A percentile compares a stretch with the other conserved stretches of the same genome.
Conservation (phyloP, 164 flowering plant species). For the Nymphaea thermarum region DNA sequence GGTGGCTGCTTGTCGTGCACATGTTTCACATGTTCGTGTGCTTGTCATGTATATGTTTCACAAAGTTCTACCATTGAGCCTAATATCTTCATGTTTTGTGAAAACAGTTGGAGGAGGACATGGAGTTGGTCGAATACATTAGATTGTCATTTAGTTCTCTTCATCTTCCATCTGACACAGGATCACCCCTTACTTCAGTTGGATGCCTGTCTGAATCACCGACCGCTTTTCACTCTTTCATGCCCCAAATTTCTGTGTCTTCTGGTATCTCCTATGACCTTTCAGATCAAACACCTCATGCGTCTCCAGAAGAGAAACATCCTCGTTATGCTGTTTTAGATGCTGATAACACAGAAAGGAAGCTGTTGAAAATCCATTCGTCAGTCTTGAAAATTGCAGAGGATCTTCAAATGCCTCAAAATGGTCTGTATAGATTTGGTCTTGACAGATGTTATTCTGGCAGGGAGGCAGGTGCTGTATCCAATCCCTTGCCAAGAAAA, state of each 20-base stretch:
- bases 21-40: neutral
- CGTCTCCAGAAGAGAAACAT: too few species aligned
- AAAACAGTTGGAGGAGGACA: slow-evolving; percentile 53
- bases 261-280: slow-evolving; percentile 6
- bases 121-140: slow-evolving; percentile 24
- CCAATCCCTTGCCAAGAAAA: neutral
- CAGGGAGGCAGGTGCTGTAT: neutral
- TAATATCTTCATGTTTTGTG: neutral
- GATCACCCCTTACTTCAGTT: slow-evolving; percentile 5
- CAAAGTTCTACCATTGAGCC: neutral
- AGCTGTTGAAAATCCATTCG: too few species aligned
- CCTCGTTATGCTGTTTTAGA: too few species aligned
- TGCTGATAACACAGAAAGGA: too few species aligned
- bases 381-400: too few species aligned
- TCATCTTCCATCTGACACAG: slow-evolving; percentile 5
- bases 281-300: slow-evolving; percentile 1
- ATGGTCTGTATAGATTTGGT: neutral
- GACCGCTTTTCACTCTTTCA: slow-evolving; percentile 10
- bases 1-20: neutral
- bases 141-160: slow-evolving; percentile 26
- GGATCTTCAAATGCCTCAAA: slow-evolving; percentile 14
- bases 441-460: too few species aligned
- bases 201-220: slow-evolving; percentile 12
- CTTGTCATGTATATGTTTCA: neutral
- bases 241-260: slow-evolving; percentile 15